These are phyloP conservation scores for Hylodesmum podocarpum DNA, from an alignment of 306 rosid species.

Conservation along the genomic window DNA sequence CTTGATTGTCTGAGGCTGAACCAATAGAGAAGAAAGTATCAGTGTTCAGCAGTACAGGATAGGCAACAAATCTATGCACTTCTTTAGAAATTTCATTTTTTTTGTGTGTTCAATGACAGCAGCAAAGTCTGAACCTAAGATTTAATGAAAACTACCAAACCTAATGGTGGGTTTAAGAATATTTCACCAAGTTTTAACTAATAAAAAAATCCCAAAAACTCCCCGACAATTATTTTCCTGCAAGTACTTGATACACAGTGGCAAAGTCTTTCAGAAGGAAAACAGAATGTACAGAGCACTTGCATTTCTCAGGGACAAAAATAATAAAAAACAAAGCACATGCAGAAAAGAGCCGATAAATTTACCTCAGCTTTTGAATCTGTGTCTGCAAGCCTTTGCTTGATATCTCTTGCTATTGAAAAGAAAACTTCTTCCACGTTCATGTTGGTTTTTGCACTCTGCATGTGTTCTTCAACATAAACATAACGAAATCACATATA, in stretches of 20 bases:
- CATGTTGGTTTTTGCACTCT: slow-evolving; percentile 93
- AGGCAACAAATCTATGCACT: slow-evolving; percentile 6
- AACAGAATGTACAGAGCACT: not conserved
- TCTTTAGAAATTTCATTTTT: not conserved
- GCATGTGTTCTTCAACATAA: slow-evolving; percentile 34
- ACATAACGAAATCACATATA: slow-evolving; percentile 1
- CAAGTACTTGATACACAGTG: not conserved
- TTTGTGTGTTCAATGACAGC: no score
- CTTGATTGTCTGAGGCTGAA: slow-evolving; percentile 73
- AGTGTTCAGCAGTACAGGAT: slow-evolving; percentile 12
- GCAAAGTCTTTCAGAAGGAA: not conserved
- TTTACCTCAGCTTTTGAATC: slow-evolving; percentile 69
- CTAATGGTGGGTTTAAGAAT: no score
- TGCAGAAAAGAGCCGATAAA: not conserved
- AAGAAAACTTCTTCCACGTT: slow-evolving; percentile 92
- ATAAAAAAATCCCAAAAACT: not conserved
- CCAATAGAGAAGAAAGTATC: slow-evolving; percentile 16
- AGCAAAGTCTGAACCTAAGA: no score
- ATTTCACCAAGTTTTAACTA: no score
- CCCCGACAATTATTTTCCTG: not conserved
- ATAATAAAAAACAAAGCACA: not conserved
- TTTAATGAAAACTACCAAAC: no score
- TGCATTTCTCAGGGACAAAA: not conserved
- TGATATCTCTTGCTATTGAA: slow-evolving; percentile 77
- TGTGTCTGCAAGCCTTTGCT: slow-evolving; percentile 80